Percentiles rank a stretch among this genome's conserved stretches.
Conservation (phyloP, 371 early-diverging fungal species). For the Coemansia sp. region DNA sequence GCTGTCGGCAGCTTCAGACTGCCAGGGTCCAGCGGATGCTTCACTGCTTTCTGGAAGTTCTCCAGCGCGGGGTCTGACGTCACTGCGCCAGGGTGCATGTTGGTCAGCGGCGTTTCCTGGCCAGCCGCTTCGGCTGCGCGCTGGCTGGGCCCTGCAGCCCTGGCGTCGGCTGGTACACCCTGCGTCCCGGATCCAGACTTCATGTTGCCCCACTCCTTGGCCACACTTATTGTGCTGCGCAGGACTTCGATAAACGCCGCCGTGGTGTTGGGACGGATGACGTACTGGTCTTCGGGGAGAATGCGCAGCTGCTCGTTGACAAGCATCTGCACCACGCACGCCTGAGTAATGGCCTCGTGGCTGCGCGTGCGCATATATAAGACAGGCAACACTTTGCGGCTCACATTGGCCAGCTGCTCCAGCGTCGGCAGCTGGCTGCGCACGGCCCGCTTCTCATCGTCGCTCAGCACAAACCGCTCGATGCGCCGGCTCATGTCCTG, state of each 20-base stretch:
- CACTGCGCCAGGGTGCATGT: slow-evolving; percentile 41
- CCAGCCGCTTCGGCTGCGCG: not conserved
- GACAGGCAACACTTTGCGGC: slow-evolving; percentile 20
- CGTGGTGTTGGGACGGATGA: slow-evolving; percentile 15
- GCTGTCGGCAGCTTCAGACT: slow-evolving; percentile 41
- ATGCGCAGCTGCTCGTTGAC: slow-evolving; percentile 41
- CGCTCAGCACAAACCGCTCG: slow-evolving; percentile 13
- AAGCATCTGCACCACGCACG: slow-evolving; percentile 14
- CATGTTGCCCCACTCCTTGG: slow-evolving; percentile 38
- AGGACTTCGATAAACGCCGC: slow-evolving; percentile 4
- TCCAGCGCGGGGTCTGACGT: slow-evolving; percentile 46
- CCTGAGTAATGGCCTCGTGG: slow-evolving; percentile 13
- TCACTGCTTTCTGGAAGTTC: slow-evolving; percentile 44
- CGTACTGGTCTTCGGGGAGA: slow-evolving; percentile 32
- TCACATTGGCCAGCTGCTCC: slow-evolving; percentile 15
- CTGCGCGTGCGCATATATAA: slow-evolving; percentile 26
- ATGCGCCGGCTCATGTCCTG: slow-evolving; percentile 1
- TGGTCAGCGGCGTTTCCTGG: slow-evolving; percentile 38
- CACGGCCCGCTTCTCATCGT: slow-evolving; percentile 23
- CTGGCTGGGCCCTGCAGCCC: not conserved
- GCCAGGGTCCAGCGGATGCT: slow-evolving; percentile 45
- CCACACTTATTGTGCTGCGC: slow-evolving; percentile 12
- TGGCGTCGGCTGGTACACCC: not conserved
- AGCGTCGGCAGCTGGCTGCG: slow-evolving; percentile 15
- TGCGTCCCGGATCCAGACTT: not conserved